Evolutionary conservation across 495 filamentous ascomycete genomes (phyloP), one percentile per base, ranked within the genome.

Genomic region (Neurospora sublineolata): DNA sequence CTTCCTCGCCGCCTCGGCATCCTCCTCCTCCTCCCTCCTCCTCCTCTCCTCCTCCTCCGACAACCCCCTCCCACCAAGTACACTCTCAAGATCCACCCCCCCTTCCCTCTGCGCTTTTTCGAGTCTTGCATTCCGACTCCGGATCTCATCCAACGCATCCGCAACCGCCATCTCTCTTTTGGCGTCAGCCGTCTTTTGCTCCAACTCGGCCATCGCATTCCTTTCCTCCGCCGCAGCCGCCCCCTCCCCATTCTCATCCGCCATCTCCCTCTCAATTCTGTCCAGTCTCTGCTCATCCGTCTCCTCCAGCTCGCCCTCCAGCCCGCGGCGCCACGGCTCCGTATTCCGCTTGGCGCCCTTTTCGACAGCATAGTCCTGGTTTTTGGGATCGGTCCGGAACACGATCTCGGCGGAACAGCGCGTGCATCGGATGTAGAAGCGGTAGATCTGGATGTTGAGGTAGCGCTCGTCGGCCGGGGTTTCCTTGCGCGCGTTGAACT

Each of bases 401-500:
- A 93, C 94, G 76, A 99, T 97, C 80, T 98, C 94, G 20, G 86
- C 91, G 44, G 84, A 87, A 80, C 96, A 99, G 64, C 94, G 83
- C 72, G 95, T 97, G 82, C 96, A 99, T 3, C 92, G 86, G 76
- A 99, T 99, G 80, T 94, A 97, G 85, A 98, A 97, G 1, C 94
- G 88, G 84, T 90, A 95, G 70, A 98, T 94, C 73, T 91, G 87
- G 73, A 99, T 97, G 70, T 84, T 84, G 72, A 94, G 88, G 83
- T 99, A 99, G 74, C 90, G 92, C 77, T 98, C 94, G 46, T 95
- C 93, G 7, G 68, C 91, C 4, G 77, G 93, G 9, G 91, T 97
- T 77, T 97, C 93, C 75, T 99, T 99, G 68, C 93, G 89, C 3
- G 95, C 94, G 81, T 97, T 99, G 87, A 97, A 98, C 77, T 97